Conservation (phyloP, 2,329 filamentous ascomycete genomes). For the Passalora sequoiae region DNA sequence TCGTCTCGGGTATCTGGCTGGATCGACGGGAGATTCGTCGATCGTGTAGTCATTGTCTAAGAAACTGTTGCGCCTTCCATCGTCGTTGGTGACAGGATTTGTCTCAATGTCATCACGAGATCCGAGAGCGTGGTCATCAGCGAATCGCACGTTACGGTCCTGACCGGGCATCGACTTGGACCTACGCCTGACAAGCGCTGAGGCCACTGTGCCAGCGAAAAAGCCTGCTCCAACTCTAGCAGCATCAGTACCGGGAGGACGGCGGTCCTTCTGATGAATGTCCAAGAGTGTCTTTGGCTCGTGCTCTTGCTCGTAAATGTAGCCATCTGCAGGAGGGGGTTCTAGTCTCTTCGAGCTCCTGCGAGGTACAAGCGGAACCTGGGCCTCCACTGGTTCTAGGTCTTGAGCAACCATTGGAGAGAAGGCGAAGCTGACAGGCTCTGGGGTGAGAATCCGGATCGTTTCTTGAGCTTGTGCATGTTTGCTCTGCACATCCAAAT, state of each 20-base stretch:
- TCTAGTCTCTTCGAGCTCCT: constrained; percentile 22
- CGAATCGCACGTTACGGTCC: constrained; percentile 9
- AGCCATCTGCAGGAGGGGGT: not conserved
- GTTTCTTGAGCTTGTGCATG: not conserved
- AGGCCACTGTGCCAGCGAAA: constrained; percentile 3
- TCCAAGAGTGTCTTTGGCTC: no score
- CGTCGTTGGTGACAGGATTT: no score
- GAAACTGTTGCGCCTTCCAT: no score
- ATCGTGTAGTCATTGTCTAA: constrained; percentile 6
- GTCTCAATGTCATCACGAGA: no score
- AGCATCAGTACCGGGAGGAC: constrained; percentile 13
- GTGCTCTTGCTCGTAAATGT: no score
- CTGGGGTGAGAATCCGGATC: not conserved
- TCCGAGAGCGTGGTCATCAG: not conserved
- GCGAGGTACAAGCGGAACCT: constrained; percentile 11
- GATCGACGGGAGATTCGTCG: constrained; percentile 1
- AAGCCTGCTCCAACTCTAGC: constrained; percentile 7
- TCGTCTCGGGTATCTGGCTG: constrained; percentile 3
- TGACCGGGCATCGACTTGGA: constrained; percentile 7
- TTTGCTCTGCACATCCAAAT: constrained; percentile 1
- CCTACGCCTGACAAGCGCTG: constrained; percentile 5
- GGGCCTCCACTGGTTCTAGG: constrained; percentile 15
- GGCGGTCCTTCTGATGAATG: constrained; percentile 11
- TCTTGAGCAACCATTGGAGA: constrained; percentile 23
- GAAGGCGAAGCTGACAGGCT: constrained; percentile 14